Percentiles rank a stretch among this genome's conserved stretches.
phyloP scores from a whole-genome alignment of 306 rosid species.

The Prunus persica region DNA sequence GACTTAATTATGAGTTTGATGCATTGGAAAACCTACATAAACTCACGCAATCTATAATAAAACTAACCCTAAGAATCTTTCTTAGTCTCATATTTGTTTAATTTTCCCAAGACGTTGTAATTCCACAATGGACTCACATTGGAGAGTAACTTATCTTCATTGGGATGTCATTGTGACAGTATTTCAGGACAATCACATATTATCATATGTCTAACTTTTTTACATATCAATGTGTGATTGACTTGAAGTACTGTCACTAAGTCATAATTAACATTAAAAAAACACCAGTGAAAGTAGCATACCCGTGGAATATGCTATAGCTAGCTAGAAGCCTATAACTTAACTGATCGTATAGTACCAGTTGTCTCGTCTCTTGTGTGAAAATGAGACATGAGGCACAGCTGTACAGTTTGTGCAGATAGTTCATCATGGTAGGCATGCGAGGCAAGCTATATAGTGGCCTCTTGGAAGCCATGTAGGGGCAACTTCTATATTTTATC shows the following conservation, averaged over 20 bases:
- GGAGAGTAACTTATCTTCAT: too few relatives aligned
- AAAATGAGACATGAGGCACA: neutral
- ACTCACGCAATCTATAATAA: neutral
- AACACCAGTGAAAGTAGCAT: too few relatives aligned
- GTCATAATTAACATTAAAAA: too few relatives aligned
- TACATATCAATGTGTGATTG: too few relatives aligned
- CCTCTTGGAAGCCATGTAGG: neutral
- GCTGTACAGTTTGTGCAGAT: neutral
- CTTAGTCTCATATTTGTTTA: neutral
- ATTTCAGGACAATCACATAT: too few relatives aligned
- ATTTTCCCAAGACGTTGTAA: neutral
- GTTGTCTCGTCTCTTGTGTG: neutral
- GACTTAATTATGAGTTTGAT: neutral
- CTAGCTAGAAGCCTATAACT: neutral
- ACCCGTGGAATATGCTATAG: too few relatives aligned
- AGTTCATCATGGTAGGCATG: neutral
- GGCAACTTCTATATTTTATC: neutral
- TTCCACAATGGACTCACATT: neutral
- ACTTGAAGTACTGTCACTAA: too few relatives aligned
- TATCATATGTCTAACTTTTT: too few relatives aligned
- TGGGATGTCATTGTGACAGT: too few relatives aligned
- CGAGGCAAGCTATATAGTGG: neutral
- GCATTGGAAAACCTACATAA: neutral
- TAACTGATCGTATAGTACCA: neutral
- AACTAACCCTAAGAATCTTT: neutral